phyloP scores from a whole-genome alignment of 768 basidiomycete genomes.

The Mycena galopus region DNA sequence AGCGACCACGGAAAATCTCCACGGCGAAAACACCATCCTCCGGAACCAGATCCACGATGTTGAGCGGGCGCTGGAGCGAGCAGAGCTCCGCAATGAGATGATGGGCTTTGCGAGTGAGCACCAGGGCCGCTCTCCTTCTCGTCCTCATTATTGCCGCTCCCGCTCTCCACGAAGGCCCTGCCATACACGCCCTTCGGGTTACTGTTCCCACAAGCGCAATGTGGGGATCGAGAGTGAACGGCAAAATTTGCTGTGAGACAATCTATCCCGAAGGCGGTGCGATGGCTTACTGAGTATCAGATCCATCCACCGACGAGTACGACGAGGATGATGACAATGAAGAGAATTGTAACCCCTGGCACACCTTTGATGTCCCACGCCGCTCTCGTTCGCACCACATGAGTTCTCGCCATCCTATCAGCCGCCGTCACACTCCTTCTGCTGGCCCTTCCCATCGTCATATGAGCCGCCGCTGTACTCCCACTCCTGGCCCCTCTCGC shows the following conservation, averaged over 20 bases:
- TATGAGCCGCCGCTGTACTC: constrained; percentile 5
- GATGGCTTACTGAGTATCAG: constrained; percentile 6
- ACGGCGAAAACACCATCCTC: constrained; percentile 26
- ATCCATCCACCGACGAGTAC: constrained; percentile 1
- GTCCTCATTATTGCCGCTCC: no score
- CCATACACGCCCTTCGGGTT: background rate
- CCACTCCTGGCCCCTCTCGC: background rate
- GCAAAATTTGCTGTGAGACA: constrained; percentile 24
- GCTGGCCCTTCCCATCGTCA: no score
- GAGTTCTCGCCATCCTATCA: no score
- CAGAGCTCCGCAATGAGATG: constrained; percentile 31
- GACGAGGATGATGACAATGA: background rate
- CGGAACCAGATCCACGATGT: constrained; percentile 20
- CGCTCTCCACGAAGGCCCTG: background rate
- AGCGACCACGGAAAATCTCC: constrained; percentile 21
- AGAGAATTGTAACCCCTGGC: background rate
- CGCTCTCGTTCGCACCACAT: background rate
- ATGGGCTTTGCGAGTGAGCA: constrained; percentile 2
- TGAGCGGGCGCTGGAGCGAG: constrained; percentile 29
- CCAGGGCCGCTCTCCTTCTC: background rate
- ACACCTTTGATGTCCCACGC: background rate
- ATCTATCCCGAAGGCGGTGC: constrained; percentile 14
- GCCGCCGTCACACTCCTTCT: no score
- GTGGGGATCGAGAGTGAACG: background rate
- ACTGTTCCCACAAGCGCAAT: constrained; percentile 13